Conservation (phyloP, 768 basidiomycete species). For the Mycena latifolia region DNA sequence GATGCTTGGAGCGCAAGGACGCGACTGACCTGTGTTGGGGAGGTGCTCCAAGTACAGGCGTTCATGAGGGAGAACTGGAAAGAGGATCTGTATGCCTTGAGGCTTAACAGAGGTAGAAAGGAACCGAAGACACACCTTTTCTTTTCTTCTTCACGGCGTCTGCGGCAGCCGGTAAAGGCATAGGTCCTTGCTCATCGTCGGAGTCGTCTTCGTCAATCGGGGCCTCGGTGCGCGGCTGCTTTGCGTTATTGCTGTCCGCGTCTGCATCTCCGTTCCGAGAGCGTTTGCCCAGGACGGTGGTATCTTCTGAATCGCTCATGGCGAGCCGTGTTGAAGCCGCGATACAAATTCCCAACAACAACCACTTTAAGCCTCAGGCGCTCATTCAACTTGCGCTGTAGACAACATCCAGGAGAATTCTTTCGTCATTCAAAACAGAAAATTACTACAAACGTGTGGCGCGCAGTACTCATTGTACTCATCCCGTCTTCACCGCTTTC, state of each 20-base stretch:
- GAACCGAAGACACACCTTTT: slow-evolving; percentile 68
- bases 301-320: slow-evolving; percentile 64
- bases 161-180: slow-evolving; percentile 74
- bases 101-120: slow-evolving; percentile 39
- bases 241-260: slow-evolving; percentile 30
- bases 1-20: background rate
- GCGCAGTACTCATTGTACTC: no score
- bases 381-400: no score
- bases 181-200: slow-evolving; percentile 87
- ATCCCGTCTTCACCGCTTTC: background rate
- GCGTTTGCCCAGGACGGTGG: slow-evolving; percentile 75
- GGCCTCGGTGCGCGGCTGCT: slow-evolving; percentile 32
- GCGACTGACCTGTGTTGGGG: slow-evolving; percentile 66
- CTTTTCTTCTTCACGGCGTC: slow-evolving; percentile 78
- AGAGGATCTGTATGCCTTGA: slow-evolving; percentile 49
- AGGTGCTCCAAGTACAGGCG: slow-evolving; percentile 92
- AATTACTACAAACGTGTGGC: no score
- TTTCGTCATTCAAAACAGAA: no score
- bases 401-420: no score
- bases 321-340: background rate
- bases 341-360: slow-evolving; percentile 1
- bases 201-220: slow-evolving; percentile 63
- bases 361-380: no score
- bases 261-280: slow-evolving; percentile 54
- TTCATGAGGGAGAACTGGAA: slow-evolving; percentile 92